phyloP scores from a whole-genome alignment of 192 early-diverging fungal genomes.

The Ambispora gerdemannii region DNA sequence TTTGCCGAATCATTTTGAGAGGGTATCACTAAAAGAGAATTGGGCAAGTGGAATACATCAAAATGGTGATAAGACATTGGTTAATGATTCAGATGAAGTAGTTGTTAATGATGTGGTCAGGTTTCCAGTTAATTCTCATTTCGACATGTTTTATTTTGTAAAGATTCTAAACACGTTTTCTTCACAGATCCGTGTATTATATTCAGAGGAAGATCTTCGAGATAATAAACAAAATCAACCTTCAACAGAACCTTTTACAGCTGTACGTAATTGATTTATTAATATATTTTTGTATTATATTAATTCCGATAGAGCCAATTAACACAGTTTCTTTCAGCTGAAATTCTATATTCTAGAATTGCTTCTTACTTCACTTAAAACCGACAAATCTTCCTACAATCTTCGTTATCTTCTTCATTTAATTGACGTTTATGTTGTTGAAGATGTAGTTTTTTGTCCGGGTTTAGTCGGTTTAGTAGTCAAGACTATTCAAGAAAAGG shows the following conservation, averaged over 20 bases:
- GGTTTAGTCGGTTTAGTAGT: slow-evolving; percentile 67
- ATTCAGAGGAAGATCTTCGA: slow-evolving; percentile 36
- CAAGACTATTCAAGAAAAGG: slow-evolving; percentile 74
- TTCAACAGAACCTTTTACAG: slow-evolving; percentile 40
- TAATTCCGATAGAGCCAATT: background rate
- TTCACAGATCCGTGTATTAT: slow-evolving; percentile 43
- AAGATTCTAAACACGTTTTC: background rate
- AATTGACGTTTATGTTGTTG: slow-evolving; percentile 65
- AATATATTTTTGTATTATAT: background rate
- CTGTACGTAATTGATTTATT: slow-evolving; percentile 20
- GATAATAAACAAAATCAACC: slow-evolving; percentile 31
- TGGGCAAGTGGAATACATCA: slow-evolving; percentile 49
- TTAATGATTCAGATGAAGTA: slow-evolving; percentile 45
- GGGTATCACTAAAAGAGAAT: slow-evolving; percentile 50
- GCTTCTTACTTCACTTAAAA: slow-evolving; percentile 59
- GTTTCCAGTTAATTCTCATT: background rate
- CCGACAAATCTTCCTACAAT: slow-evolving; percentile 64
- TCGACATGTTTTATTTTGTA: background rate
- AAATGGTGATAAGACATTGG: slow-evolving; percentile 36
- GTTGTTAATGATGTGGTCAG: slow-evolving; percentile 52
- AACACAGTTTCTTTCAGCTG: slow-evolving; percentile 39
- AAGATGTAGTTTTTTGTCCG: slow-evolving; percentile 74
- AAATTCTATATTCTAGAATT: slow-evolving; percentile 69
- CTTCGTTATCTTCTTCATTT: slow-evolving; percentile 63
- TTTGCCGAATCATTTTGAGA: slow-evolving; percentile 68